Conservation (phyloP, 371 early-diverging fungal species). For the Thermomucor indicae-seudaticae region DNA sequence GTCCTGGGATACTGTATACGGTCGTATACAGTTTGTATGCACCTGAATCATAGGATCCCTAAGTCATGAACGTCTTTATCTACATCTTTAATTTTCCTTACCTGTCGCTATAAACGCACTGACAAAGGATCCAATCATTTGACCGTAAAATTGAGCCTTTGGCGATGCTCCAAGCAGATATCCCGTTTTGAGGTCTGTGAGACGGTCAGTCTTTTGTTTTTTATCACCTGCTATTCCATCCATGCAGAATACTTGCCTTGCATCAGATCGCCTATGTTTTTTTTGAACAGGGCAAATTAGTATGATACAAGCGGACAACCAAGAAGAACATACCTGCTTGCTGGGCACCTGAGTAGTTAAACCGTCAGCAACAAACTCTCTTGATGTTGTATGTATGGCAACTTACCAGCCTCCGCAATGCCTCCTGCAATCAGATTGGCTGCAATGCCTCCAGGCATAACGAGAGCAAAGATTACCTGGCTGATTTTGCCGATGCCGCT, state of each 20-base stretch:
- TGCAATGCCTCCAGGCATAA: conserved; percentile 68
- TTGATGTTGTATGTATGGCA: background rate
- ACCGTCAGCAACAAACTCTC: conserved; percentile 1
- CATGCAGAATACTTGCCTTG: conserved; percentile 34
- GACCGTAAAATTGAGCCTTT: conserved; percentile 82
- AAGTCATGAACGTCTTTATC: background rate
- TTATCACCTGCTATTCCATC: too few relatives aligned
- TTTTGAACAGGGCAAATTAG: too few relatives aligned
- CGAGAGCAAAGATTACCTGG: conserved; percentile 76
- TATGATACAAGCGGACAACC: too few relatives aligned
- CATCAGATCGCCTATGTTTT: conserved; percentile 83
- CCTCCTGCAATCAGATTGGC: conserved; percentile 85
- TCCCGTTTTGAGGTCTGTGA: conserved; percentile 82
- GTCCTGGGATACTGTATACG: conserved; percentile 71
- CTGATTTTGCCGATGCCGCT: conserved; percentile 84
- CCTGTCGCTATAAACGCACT: conserved; percentile 46
- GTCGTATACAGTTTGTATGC: conserved; percentile 71
- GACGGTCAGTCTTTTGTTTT: too few relatives aligned
- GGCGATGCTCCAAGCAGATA: conserved; percentile 80
- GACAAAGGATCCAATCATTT: conserved; percentile 75
- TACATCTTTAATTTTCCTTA: too few relatives aligned
- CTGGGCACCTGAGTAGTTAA: conserved; percentile 29
- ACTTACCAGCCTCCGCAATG: conserved; percentile 75
- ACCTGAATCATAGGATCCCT: conserved; percentile 3
- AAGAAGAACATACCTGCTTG: conserved; percentile 50